Conservation (phyloP, 2,329 filamentous ascomycete species). For the Blastomyces gilchristii region DNA sequence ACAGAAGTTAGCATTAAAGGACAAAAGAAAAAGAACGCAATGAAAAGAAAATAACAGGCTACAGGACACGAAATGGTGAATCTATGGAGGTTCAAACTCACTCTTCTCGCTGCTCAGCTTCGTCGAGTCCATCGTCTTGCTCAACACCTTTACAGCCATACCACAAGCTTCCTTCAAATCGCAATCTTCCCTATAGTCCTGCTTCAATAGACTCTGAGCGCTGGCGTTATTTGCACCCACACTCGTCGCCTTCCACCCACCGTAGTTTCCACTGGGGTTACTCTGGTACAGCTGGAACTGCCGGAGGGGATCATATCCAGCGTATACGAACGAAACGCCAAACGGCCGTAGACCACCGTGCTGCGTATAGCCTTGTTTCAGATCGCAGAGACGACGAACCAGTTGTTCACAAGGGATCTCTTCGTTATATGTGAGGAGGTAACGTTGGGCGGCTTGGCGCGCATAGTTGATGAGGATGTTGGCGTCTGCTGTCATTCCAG, state of each 20-base stretch:
- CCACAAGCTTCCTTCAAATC: slow-evolving; percentile 91
- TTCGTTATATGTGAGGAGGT: slow-evolving; percentile 99
- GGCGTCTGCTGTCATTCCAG: slow-evolving; percentile 97
- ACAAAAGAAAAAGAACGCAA: background rate
- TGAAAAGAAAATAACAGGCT: too few species aligned
- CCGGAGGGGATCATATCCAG: slow-evolving; percentile 88
- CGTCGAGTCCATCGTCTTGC: slow-evolving; percentile 99
- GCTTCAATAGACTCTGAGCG: slow-evolving; percentile 92
- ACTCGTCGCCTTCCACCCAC: slow-evolving; percentile 97
- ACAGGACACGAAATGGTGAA: too few species aligned
- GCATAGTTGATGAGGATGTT: slow-evolving; percentile 99
- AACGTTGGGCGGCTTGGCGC: slow-evolving; percentile 89
- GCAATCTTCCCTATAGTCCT: slow-evolving; percentile 99
- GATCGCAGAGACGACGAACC: slow-evolving; percentile 87
- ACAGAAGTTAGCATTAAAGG: background rate
- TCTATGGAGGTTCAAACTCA: slow-evolving; percentile 40
- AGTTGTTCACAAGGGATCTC: slow-evolving; percentile 99
- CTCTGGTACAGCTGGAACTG: slow-evolving; percentile 99
- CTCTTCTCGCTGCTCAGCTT: slow-evolving; percentile 99
- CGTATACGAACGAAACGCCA: slow-evolving; percentile 98
- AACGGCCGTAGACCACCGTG: slow-evolving; percentile 97
- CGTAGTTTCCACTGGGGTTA: slow-evolving; percentile 97
- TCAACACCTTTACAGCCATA: slow-evolving; percentile 95
- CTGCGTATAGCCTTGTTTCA: slow-evolving; percentile 99
- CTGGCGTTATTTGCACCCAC: slow-evolving; percentile 97